phyloP scores from a whole-genome alignment of 306 rosid genomes.

The Quercus alba region DNA sequence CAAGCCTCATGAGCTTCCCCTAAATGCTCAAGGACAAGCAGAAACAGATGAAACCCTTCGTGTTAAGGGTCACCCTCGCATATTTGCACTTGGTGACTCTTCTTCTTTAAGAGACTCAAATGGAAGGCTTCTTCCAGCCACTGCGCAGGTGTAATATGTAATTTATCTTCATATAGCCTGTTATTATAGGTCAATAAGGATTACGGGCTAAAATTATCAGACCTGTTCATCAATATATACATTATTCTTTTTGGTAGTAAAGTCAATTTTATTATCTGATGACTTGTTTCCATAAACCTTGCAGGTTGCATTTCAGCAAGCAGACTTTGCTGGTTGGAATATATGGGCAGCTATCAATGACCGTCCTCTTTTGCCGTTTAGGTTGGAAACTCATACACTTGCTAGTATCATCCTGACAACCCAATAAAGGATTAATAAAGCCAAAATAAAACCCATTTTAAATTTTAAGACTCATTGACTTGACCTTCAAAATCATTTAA shows the following conservation, averaged over 20 bases:
- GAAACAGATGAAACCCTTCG: conserved; percentile 99
- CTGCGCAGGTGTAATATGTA: conserved; percentile 65
- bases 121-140: conserved; percentile 93
- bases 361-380: conserved; percentile 94
- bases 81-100: conserved; percentile 95
- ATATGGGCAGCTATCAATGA: conserved; percentile 94
- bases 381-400: conserved; percentile 30
- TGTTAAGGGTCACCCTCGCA: conserved; percentile 96
- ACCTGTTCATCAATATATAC: background rate
- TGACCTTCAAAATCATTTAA: too few species aligned
- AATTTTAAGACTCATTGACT: too few species aligned
- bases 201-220: conserved; percentile 1
- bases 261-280: conserved; percentile 7
- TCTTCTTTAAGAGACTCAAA: conserved; percentile 76
- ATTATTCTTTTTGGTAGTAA: background rate
- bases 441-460: too few species aligned
- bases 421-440: background rate
- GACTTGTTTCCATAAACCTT: conserved; percentile 18
- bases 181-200: background rate
- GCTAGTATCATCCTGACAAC: conserved; percentile 17
- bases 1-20: conserved; percentile 61
- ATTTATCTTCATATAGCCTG: conserved; percentile 10
- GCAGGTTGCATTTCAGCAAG: conserved; percentile 97
- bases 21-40: conserved; percentile 83
- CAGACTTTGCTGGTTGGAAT: conserved; percentile 97